Conservation (phyloP, 2,329 filamentous ascomycete genomes). For the Claviceps sp. region DNA sequence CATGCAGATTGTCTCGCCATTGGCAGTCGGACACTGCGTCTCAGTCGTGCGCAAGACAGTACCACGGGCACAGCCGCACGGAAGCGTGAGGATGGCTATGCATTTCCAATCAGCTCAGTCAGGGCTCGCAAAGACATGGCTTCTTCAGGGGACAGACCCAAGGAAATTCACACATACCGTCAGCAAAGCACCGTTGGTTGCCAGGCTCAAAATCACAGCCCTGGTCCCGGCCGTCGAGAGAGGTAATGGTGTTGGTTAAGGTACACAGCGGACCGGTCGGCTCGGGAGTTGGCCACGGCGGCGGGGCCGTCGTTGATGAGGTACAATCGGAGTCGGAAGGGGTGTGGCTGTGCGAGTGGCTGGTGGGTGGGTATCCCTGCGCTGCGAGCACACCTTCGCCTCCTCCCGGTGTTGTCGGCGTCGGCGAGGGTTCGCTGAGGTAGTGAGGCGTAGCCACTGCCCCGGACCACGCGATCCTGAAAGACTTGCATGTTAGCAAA, state of each 20-base stretch:
- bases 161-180: neutral
- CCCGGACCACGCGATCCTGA: no score
- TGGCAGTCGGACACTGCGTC: neutral
- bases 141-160: no score
- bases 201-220: neutral
- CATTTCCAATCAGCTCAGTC: neutral
- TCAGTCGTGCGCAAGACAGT: neutral
- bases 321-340: no score
- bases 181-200: neutral
- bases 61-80: constrained; percentile 1
- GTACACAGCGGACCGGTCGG: neutral
- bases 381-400: no score
- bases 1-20: neutral
- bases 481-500: no score
- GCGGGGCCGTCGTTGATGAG: neutral
- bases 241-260: neutral
- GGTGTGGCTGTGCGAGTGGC: neutral
- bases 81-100: constrained; percentile 1
- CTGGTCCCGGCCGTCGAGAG: neutral
- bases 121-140: no score
- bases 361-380: no score
- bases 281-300: neutral
- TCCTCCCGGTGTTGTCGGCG: no score
- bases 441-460: no score
- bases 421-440: no score